Percentiles rank a stretch among this genome's conserved stretches.
phyloP scores from a whole-genome alignment of 345 rosid genomes.

The Aegle marmelos region DNA sequence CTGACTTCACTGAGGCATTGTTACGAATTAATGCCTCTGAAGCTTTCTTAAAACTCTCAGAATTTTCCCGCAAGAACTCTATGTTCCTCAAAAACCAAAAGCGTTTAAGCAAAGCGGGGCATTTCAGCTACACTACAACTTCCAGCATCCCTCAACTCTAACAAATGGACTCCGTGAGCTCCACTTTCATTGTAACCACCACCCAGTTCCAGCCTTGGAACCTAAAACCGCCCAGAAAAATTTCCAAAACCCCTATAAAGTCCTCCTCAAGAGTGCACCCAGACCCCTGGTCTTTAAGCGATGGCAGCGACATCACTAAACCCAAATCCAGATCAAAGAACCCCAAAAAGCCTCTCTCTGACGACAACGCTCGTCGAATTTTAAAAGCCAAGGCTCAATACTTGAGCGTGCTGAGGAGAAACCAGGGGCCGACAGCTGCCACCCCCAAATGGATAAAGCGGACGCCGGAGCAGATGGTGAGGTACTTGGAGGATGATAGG shows the following conservation, averaged over 20 bases:
- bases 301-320: slow-evolving; percentile 47
- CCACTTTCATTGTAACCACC: slow-evolving; percentile 38
- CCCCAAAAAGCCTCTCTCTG: slow-evolving; percentile 66
- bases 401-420: slow-evolving; percentile 64
- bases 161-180: slow-evolving; percentile 34
- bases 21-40: background rate
- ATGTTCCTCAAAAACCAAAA: background rate
- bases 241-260: slow-evolving; percentile 20
- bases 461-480: slow-evolving; percentile 89
- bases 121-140: background rate
- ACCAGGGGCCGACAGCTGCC: slow-evolving; percentile 67
- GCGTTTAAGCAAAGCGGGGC: too few relatives aligned
- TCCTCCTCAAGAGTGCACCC: slow-evolving; percentile 43
- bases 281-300: slow-evolving; percentile 87
- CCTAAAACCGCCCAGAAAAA: slow-evolving; percentile 20
- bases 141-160: background rate
- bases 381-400: slow-evolving; percentile 71
- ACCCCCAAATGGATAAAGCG: slow-evolving; percentile 87
- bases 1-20: too few relatives aligned
- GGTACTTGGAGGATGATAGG: slow-evolving; percentile 68
- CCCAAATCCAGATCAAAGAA: slow-evolving; percentile 66
- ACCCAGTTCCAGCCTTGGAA: slow-evolving; percentile 22
- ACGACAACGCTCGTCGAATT: slow-evolving; percentile 83
- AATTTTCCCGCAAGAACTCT: background rate
- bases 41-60: background rate